These are phyloP conservation scores for Cenchrus fungigraminus DNA, from an alignment of 176 grass and related monocot species.

Conservation along the genomic window DNA sequence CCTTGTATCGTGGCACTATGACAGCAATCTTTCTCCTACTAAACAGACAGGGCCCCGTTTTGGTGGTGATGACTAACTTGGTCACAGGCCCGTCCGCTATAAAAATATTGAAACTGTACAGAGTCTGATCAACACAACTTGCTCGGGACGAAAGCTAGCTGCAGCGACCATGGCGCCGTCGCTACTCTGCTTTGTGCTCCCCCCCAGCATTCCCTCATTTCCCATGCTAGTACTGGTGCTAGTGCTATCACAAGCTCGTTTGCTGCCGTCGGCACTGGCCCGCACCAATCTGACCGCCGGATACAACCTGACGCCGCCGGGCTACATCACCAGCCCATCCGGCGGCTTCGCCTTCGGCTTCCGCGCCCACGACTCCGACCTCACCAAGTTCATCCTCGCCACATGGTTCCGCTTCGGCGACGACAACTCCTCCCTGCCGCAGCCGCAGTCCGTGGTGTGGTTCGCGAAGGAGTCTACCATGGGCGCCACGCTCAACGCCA, in stretches of 20 bases:
- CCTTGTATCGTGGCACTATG: too few species aligned
- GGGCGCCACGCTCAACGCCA: not conserved
- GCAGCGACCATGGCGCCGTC: not conserved
- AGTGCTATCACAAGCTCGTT: not conserved
- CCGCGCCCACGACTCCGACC: constrained; percentile 19
- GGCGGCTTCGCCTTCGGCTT: not conserved
- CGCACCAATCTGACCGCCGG: too few species aligned
- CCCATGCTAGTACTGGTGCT: not conserved
- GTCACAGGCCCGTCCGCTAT: too few species aligned
- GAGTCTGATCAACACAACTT: too few species aligned
- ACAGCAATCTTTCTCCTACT: too few species aligned
- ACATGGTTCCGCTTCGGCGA: constrained; percentile 23
- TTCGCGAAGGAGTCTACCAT: not conserved
- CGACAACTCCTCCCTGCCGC: not conserved
- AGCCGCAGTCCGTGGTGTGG: constrained; percentile 36
- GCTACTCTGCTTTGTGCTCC: not conserved
- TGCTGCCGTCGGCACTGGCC: not conserved
- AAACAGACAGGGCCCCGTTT: too few species aligned
- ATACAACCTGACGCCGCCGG: too few species aligned
- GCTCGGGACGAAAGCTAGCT: not conserved
- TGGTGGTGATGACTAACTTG: too few species aligned
- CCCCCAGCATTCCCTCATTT: not conserved
- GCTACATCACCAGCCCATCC: too few species aligned
- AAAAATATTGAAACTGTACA: too few species aligned
- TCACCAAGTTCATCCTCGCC: constrained; percentile 34